phyloP scores from a whole-genome alignment of 2,329 filamentous ascomycete species.

The Lithohypha guttulata region DNA sequence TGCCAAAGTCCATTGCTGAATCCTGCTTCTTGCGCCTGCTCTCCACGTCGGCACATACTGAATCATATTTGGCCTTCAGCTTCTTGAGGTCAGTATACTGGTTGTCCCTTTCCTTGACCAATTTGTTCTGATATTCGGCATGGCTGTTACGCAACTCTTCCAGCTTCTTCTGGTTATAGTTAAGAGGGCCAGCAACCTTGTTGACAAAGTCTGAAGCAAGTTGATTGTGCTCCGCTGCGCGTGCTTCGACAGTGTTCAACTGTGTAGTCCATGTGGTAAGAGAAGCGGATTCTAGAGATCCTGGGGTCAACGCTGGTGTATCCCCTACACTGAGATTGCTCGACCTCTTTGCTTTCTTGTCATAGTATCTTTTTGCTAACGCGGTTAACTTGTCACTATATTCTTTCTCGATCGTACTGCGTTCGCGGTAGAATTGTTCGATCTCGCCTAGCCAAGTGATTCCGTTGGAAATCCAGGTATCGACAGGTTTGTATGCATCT shows the following conservation, averaged over 20 bases:
- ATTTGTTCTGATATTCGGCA: conserved; percentile 72
- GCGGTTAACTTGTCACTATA: conserved; percentile 80
- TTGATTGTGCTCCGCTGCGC: conserved; percentile 79
- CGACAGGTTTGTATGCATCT: conserved; percentile 96
- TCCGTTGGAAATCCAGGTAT: conserved; percentile 70
- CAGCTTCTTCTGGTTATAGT: conserved; percentile 60
- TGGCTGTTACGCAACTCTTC: conserved; percentile 91
- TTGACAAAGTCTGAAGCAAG: conserved; percentile 68
- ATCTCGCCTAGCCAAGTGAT: conserved; percentile 95
- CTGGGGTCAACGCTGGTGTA: conserved; percentile 82
- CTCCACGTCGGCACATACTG: conserved; percentile 87
- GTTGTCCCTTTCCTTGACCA: conserved; percentile 78
- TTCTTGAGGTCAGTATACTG: conserved; percentile 81
- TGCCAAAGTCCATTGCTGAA: conserved; percentile 73
- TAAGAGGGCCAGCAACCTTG: conserved; percentile 78
- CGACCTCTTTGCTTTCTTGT: conserved; percentile 88
- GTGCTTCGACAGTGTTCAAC: conserved; percentile 75
- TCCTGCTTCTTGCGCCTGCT: conserved; percentile 90
- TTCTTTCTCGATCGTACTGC: conserved; percentile 90
- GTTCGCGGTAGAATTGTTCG: conserved; percentile 92
- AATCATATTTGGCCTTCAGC: conserved; percentile 85
- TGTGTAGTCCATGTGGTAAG: conserved; percentile 96
- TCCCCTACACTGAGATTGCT: conserved; percentile 86
- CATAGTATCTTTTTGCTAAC: conserved; percentile 91
- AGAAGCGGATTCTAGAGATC: conserved; percentile 90